These are phyloP conservation scores for Eremothecium coryli DNA, from an alignment of 1,139 yeast genomes.

Conservation along the genomic window DNA sequence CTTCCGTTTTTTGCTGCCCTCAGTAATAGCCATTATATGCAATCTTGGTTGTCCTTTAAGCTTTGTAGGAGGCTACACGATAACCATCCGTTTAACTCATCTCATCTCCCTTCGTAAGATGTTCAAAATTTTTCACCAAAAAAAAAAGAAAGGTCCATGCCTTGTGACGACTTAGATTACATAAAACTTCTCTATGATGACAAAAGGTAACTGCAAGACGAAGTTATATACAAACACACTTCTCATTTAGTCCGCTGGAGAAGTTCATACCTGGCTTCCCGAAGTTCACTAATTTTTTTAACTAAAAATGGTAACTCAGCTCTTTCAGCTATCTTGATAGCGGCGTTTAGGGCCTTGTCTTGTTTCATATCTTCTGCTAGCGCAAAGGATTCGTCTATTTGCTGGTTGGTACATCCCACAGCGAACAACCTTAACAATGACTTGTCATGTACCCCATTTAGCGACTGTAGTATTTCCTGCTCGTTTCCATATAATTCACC, in stretches of 20 bases:
- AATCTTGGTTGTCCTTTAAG: too few relatives aligned
- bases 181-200: too few relatives aligned
- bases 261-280: slow-evolving; percentile 40
- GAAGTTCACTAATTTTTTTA: slow-evolving; percentile 52
- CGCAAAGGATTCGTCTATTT: slow-evolving; percentile 57
- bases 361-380: slow-evolving; percentile 61
- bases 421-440: slow-evolving; percentile 69
- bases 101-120: slow-evolving; percentile 3
- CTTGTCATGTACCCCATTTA: slow-evolving; percentile 55
- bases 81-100: too few relatives aligned
- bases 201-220: too few relatives aligned
- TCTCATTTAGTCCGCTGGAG: too few relatives aligned
- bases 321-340: slow-evolving; percentile 73
- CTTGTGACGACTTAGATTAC: not conserved
- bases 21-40: too few relatives aligned
- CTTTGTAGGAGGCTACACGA: too few relatives aligned
- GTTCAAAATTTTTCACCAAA: not conserved
- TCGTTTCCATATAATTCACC: slow-evolving; percentile 36
- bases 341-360: slow-evolving; percentile 76
- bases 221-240: too few relatives aligned
- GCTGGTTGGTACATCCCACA: slow-evolving; percentile 62
- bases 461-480: slow-evolving; percentile 40
- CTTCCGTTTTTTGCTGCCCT: slow-evolving; percentile 17
- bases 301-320: slow-evolving; percentile 60
- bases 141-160: slow-evolving; percentile 1